A percentile compares a stretch with the other conserved stretches of the same genome.
These are phyloP conservation scores for Nadsonia commutata DNA, from an alignment of 1,139 yeast species.

Conservation along the genomic window DNA sequence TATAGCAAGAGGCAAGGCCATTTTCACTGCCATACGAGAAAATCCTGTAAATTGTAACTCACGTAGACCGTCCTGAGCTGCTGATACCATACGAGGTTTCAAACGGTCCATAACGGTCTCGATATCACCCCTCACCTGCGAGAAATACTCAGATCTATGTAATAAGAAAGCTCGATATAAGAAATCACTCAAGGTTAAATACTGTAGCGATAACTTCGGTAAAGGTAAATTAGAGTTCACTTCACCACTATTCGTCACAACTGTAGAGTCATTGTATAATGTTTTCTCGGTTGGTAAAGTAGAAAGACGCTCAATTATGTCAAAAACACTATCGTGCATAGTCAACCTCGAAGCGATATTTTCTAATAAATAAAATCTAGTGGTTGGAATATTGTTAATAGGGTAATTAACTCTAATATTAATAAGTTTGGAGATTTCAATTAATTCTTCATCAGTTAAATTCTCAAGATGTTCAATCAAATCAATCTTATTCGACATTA, in stretches of 20 bases:
- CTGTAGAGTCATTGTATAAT: neutral
- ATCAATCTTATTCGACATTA: slow-evolving; percentile 13
- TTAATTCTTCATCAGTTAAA: slow-evolving; percentile 14
- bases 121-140: slow-evolving; percentile 18
- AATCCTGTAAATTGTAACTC: slow-evolving; percentile 13
- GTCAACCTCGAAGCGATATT: neutral
- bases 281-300: slow-evolving; percentile 8
- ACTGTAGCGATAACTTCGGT: slow-evolving; percentile 18
- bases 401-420: slow-evolving; percentile 9
- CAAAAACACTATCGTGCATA: neutral
- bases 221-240: slow-evolving; percentile 11
- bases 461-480: slow-evolving; percentile 17
- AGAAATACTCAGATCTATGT: slow-evolving; percentile 13
- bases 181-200: slow-evolving; percentile 25
- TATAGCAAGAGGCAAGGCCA: slow-evolving; percentile 13
- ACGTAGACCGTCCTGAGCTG: neutral
- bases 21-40: slow-evolving; percentile 21
- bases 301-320: neutral
- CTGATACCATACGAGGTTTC: slow-evolving; percentile 10
- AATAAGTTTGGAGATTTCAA: slow-evolving; percentile 7
- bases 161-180: slow-evolving; percentile 18
- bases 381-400: slow-evolving; percentile 1
- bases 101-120: slow-evolving; percentile 15
- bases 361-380: neutral
- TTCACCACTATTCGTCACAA: neutral